Evolutionary conservation across 805 yeast genomes (phyloP).

Genomic region (Candida boleticola): DNA sequence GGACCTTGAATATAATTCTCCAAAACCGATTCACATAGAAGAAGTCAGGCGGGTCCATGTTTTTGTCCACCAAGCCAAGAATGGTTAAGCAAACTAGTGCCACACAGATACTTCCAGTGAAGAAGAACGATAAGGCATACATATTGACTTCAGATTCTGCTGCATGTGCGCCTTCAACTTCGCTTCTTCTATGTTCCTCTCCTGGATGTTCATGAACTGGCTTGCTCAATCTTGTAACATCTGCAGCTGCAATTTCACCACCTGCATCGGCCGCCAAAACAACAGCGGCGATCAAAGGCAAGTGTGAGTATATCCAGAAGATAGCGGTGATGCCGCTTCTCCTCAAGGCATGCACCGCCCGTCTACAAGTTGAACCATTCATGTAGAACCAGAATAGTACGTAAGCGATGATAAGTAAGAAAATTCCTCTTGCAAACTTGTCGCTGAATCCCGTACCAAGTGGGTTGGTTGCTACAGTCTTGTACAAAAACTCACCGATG

Average conservation of each 20-base stretch:
- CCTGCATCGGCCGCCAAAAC: slow-evolving; percentile 61
- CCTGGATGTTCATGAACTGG: neutral
- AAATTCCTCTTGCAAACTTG: slow-evolving; percentile 47
- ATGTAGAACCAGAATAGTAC: slow-evolving; percentile 51
- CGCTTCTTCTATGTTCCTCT: neutral
- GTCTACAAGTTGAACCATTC: slow-evolving; percentile 48
- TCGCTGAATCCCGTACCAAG: slow-evolving; percentile 45
- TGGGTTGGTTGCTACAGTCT: slow-evolving; percentile 48
- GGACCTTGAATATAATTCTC: slow-evolving; percentile 42
- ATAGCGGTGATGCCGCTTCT: slow-evolving; percentile 45
- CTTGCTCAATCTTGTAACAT: slow-evolving; percentile 12
- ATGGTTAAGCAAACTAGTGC: slow-evolving; percentile 37
- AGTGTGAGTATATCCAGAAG: slow-evolving; percentile 45
- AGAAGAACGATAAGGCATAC: slow-evolving; percentile 47
- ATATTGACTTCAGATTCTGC: slow-evolving; percentile 30
- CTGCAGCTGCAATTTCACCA: slow-evolving; percentile 42
- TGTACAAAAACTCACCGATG: slow-evolving; percentile 60
- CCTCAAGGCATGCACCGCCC: slow-evolving; percentile 55
- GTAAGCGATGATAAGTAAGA: slow-evolving; percentile 48
- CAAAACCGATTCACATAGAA: slow-evolving; percentile 31
- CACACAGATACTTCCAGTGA: slow-evolving; percentile 53
- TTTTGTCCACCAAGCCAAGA: slow-evolving; percentile 44
- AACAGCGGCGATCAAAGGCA: slow-evolving; percentile 50
- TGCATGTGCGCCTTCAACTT: slow-evolving; percentile 18
- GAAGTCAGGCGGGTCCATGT: slow-evolving; percentile 35